Evolutionary conservation across 2,329 filamentous ascomycete genomes (phyloP).

Genomic region (Aspergillus hortae): DNA sequence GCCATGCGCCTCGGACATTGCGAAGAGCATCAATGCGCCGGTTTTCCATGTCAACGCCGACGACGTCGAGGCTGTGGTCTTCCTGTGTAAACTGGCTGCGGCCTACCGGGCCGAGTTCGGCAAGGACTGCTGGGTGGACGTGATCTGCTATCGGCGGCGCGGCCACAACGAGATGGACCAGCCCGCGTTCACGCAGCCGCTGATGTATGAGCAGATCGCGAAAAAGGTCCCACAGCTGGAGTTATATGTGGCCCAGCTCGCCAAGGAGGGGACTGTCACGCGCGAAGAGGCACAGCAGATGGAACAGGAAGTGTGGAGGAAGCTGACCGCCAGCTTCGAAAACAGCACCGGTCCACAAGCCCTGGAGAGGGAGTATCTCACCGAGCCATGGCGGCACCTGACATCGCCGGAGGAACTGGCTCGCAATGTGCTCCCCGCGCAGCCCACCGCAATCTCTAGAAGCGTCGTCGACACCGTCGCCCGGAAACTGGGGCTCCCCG

Average conservation of each 20-base stretch:
- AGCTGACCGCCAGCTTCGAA: slow-evolving; percentile 95
- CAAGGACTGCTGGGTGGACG: slow-evolving; percentile 94
- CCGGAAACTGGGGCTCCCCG: slow-evolving; percentile 49
- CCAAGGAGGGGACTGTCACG: slow-evolving; percentile 89
- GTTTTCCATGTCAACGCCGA: slow-evolving; percentile 99
- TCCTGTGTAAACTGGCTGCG: slow-evolving; percentile 91
- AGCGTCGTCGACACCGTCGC: slow-evolving; percentile 72
- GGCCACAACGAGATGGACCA: slow-evolving; percentile 99
- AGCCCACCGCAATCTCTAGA: slow-evolving; percentile 39
- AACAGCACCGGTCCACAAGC: slow-evolving; percentile 97
- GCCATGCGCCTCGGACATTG: slow-evolving; percentile 58
- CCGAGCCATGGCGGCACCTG: slow-evolving; percentile 98
- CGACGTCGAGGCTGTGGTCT: slow-evolving; percentile 97
- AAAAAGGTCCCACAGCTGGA: slow-evolving; percentile 76
- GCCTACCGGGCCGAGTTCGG: slow-evolving; percentile 99
- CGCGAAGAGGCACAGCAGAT: slow-evolving; percentile 98
- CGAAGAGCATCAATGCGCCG: slow-evolving; percentile 95
- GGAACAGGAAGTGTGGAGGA: slow-evolving; percentile 98
- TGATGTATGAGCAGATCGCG: slow-evolving; percentile 98
- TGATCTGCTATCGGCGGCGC: slow-evolving; percentile 98
- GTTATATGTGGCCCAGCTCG: slow-evolving; percentile 85
- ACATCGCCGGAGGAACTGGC: slow-evolving; percentile 97
- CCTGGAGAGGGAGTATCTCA: slow-evolving; percentile 95
- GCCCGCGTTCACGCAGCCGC: slow-evolving; percentile 97
- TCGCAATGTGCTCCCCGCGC: slow-evolving; percentile 82